Percentiles rank a stretch among this genome's conserved stretches.
Conservation (phyloP, 2,329 filamentous ascomycete genomes). For the Phialophora macrospora region DNA sequence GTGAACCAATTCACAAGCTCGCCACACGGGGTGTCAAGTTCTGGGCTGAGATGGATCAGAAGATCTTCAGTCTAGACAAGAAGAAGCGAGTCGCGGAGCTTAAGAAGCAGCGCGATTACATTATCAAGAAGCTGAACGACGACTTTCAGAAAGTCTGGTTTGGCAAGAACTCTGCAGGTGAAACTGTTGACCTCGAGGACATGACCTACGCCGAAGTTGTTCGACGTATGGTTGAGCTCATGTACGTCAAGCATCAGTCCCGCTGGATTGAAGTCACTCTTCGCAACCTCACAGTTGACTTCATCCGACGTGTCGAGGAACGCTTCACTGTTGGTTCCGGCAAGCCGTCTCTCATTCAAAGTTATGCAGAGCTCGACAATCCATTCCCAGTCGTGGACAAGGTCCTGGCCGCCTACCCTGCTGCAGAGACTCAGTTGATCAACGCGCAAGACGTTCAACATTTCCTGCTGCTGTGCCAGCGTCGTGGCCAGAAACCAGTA, state of each 20-base stretch:
- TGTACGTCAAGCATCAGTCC: slow-evolving; percentile 88
- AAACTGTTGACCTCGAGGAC: slow-evolving; percentile 86
- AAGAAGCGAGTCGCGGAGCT: slow-evolving; percentile 87
- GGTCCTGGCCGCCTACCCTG: slow-evolving; percentile 81
- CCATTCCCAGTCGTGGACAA: slow-evolving; percentile 78
- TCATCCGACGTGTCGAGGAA: slow-evolving; percentile 95
- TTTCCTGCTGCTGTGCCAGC: slow-evolving; percentile 90
- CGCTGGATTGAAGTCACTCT: slow-evolving; percentile 91
- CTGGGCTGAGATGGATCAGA: slow-evolving; percentile 99
- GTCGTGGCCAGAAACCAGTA: slow-evolving; percentile 91
- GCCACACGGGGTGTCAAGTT: slow-evolving; percentile 94
- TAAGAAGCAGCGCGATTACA: slow-evolving; percentile 85
- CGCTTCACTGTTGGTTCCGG: slow-evolving; percentile 78
- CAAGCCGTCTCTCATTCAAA: slow-evolving; percentile 83
- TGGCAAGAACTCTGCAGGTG: slow-evolving; percentile 77
- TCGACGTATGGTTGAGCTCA: slow-evolving; percentile 82
- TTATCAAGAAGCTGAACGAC: slow-evolving; percentile 93
- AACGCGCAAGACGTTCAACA: slow-evolving; percentile 98
- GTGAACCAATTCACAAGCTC: slow-evolving; percentile 98
- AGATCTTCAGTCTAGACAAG: slow-evolving; percentile 95
- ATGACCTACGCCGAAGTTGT: slow-evolving; percentile 94
- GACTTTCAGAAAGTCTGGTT: slow-evolving; percentile 99
- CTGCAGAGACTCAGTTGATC: slow-evolving; percentile 87
- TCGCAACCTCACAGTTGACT: slow-evolving; percentile 83
- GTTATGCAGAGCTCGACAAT: slow-evolving; percentile 81